phyloP scores from a whole-genome alignment of 2,329 filamentous ascomycete species.

The Ophiostoma piceae region DNA sequence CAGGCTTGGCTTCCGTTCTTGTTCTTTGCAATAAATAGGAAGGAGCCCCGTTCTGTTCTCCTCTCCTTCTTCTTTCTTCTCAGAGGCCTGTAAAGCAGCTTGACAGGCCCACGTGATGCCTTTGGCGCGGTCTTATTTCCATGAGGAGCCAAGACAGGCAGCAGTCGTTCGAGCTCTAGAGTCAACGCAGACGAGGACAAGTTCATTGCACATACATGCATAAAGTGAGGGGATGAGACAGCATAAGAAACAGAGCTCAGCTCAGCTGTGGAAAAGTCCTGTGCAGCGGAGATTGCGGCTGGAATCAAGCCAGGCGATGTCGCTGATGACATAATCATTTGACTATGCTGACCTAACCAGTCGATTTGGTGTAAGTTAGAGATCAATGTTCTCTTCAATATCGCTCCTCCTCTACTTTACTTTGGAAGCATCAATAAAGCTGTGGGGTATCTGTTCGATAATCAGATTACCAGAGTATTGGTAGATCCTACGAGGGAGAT shows the following conservation, averaged over 20 bases:
- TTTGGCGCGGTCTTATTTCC: background rate
- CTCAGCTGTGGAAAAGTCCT: background rate
- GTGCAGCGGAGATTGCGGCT: background rate
- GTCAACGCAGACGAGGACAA: background rate
- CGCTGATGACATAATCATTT: no score
- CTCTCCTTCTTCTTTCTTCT: no score
- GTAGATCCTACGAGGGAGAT: background rate
- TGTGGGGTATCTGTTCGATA: background rate
- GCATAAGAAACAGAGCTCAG: background rate
- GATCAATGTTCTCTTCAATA: no score
- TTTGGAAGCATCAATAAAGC: background rate
- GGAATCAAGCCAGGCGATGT: background rate
- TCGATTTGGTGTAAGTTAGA: background rate
- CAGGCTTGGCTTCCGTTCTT: background rate
- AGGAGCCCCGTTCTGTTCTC: background rate
- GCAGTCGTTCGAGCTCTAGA: background rate
- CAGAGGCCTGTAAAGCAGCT: background rate
- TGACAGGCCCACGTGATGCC: background rate
- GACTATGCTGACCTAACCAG: background rate
- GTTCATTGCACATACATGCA: background rate
- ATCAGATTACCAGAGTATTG: background rate
- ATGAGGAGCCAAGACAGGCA: background rate
- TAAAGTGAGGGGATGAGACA: background rate
- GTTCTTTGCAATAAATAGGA: background rate
- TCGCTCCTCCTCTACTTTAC: no score